phyloP scores from a whole-genome alignment of 805 yeast genomes.

The Kazachstania viticola region DNA sequence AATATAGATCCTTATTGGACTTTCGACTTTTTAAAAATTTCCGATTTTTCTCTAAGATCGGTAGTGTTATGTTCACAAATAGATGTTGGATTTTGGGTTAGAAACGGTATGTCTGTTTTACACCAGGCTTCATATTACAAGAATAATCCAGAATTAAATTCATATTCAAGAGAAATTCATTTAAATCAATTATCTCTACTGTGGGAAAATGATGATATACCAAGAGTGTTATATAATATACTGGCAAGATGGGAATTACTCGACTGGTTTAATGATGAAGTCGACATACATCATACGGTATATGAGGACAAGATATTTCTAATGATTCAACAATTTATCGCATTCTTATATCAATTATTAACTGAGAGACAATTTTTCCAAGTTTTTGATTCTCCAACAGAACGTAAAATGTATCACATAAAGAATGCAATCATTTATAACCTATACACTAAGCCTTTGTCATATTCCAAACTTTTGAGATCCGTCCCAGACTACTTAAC shows the following conservation, averaged over 20 bases:
- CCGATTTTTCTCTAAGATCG: slow-evolving; percentile 50
- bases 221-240: slow-evolving; percentile 43
- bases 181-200: slow-evolving; percentile 52
- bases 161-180: slow-evolving; percentile 66
- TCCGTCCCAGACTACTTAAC: slow-evolving; percentile 26
- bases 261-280: slow-evolving; percentile 35
- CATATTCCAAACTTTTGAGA: slow-evolving; percentile 40
- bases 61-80: slow-evolving; percentile 53
- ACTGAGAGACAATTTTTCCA: slow-evolving; percentile 57
- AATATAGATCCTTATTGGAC: slow-evolving; percentile 3
- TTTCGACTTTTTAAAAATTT: slow-evolving; percentile 33
- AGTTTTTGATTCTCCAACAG: slow-evolving; percentile 27
- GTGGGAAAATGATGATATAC: slow-evolving; percentile 37
- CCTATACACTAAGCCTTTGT: slow-evolving; percentile 39
- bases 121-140: slow-evolving; percentile 40
- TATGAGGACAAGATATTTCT: slow-evolving; percentile 38
- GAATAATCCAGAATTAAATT: slow-evolving; percentile 36
- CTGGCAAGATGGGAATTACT: slow-evolving; percentile 52
- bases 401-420: slow-evolving; percentile 24
- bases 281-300: slow-evolving; percentile 31
- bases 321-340: slow-evolving; percentile 70
- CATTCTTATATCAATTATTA: slow-evolving; percentile 55
- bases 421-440: slow-evolving; percentile 37
- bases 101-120: slow-evolving; percentile 51
- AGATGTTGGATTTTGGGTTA: slow-evolving; percentile 56